Evolutionary conservation across 202 grass and related monocot genomes (phyloP).

Genomic region (Setaria italica): DNA sequence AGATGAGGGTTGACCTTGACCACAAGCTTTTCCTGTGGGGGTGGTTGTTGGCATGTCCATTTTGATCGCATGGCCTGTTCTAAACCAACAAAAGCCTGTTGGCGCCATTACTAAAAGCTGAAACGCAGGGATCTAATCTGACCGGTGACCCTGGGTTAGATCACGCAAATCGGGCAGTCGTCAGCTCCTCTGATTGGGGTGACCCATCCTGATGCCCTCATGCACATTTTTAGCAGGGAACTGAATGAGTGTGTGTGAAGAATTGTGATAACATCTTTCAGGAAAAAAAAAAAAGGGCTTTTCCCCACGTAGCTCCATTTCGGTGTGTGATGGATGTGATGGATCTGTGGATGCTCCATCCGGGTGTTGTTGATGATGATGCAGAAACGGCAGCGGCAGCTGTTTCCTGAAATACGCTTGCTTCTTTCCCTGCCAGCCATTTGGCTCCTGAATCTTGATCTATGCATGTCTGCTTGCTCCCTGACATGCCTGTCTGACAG

Average conservation of each 20-base stretch:
- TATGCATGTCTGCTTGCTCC: constrained; percentile 15
- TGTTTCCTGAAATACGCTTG: constrained; percentile 37
- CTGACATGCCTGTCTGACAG: background rate
- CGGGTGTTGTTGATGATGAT: background rate
- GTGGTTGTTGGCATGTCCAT: constrained; percentile 57
- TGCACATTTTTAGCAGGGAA: constrained; percentile 17
- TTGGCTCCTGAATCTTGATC: constrained; percentile 2
- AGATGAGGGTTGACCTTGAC: constrained; percentile 66
- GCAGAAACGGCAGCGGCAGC: background rate
- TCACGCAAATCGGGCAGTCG: constrained; percentile 23
- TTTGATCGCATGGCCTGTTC: constrained; percentile 44
- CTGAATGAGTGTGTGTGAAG: constrained; percentile 12
- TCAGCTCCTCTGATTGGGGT: constrained; percentile 16
- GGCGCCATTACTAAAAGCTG: constrained; percentile 39
- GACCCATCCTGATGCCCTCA: constrained; percentile 19
- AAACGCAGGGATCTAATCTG: constrained; percentile 11
- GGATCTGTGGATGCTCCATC: background rate
- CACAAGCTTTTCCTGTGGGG: constrained; percentile 37
- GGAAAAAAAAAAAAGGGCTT: background rate
- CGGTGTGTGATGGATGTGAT: constrained; percentile 20
- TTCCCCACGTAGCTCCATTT: constrained; percentile 39
- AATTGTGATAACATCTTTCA: constrained; percentile 1
- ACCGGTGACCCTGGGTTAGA: constrained; percentile 46
- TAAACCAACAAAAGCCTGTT: constrained; percentile 45
- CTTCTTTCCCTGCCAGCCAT: background rate